A percentile compares a stretch with the other conserved stretches of the same genome.
phyloP scores from a whole-genome alignment of 2,329 filamentous ascomycete species.

The Colletotrichum cordylinicola region DNA sequence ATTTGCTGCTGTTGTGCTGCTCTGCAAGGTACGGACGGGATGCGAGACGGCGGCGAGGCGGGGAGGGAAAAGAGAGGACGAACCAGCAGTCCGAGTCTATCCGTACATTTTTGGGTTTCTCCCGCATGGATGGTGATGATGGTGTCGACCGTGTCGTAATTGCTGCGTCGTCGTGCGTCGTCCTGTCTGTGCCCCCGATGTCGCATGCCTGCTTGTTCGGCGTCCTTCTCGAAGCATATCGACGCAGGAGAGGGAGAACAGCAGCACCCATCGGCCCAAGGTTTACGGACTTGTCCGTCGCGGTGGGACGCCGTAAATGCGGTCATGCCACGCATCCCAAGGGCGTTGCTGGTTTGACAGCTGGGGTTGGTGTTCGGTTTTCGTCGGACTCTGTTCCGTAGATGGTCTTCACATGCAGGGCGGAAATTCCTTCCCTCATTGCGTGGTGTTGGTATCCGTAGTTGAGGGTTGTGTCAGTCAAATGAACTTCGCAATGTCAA shows the following conservation, averaged over 20 bases:
- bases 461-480: neutral
- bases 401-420: neutral
- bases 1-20: neutral
- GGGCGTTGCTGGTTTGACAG: neutral
- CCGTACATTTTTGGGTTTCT: neutral
- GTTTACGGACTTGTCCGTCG: slow-evolving; percentile 4
- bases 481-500: neutral
- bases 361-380: neutral
- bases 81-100: slow-evolving; percentile 1
- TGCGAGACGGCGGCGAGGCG: neutral
- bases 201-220: neutral
- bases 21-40: neutral
- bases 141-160: neutral
- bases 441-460: neutral
- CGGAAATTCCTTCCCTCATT: neutral
- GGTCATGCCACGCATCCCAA: neutral
- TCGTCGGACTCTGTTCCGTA: neutral
- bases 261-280: neutral
- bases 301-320: neutral
- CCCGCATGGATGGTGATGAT: neutral
- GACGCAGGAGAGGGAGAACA: neutral
- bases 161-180: neutral
- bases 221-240: slow-evolving; percentile 7
- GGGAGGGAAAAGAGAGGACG: slow-evolving; percentile 8
- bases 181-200: neutral